Evolutionary conservation across 257 asterid species (phyloP).

Genomic region (Gynochthodes officinalis): DNA sequence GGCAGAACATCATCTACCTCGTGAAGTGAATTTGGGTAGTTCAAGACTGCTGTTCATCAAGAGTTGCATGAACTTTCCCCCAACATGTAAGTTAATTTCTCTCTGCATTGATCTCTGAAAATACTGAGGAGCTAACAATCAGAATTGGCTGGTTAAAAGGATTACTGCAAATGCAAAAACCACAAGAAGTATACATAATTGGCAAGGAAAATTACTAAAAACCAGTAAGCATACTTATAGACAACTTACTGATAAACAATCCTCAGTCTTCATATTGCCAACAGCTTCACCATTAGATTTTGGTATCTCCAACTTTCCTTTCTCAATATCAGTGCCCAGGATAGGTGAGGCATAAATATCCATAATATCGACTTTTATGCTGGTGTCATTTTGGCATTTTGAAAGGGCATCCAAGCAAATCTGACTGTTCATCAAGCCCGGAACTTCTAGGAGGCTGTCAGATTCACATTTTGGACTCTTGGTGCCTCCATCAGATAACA

Average conservation of each 20-base stretch:
- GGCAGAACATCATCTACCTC: slow-evolving; percentile 46
- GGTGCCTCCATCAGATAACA: slow-evolving; percentile 21
- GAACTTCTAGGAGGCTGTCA: slow-evolving; percentile 27
- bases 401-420: slow-evolving; percentile 39
- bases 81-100: slow-evolving; percentile 64
- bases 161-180: background rate
- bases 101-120: slow-evolving; percentile 62
- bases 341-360: slow-evolving; percentile 38
- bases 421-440: slow-evolving; percentile 40
- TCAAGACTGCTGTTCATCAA: slow-evolving; percentile 62
- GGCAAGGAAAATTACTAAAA: slow-evolving; percentile 4
- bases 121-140: slow-evolving; percentile 17
- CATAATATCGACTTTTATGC: slow-evolving; percentile 41
- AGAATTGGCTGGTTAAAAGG: background rate
- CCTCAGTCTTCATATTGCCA: slow-evolving; percentile 51
- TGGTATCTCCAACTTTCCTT: slow-evolving; percentile 53
- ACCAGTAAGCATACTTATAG: slow-evolving; percentile 9
- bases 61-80: slow-evolving; percentile 79
- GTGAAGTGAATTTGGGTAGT: slow-evolving; percentile 67
- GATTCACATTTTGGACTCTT: slow-evolving; percentile 20
- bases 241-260: slow-evolving; percentile 55
- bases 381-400: slow-evolving; percentile 35
- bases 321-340: slow-evolving; percentile 57
- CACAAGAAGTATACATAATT: background rate
- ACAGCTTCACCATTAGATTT: slow-evolving; percentile 37